Evolutionary conservation across 306 rosid genomes (phyloP).

Genomic region (Prunus kanzakura): DNA sequence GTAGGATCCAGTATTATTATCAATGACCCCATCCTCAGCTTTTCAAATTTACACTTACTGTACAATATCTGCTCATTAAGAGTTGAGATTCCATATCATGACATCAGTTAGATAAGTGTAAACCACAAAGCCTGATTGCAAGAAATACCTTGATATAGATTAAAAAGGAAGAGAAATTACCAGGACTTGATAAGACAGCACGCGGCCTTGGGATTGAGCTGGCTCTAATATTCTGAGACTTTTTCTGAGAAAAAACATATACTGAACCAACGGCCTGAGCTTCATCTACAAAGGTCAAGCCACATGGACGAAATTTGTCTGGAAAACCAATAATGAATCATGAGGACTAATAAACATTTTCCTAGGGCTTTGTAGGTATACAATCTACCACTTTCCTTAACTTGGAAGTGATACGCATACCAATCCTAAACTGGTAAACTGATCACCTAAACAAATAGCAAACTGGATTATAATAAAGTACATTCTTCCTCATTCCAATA

Average conservation of each 20-base stretch:
- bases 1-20: background rate
- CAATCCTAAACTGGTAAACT: background rate
- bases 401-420: too few species aligned
- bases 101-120: background rate
- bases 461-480: background rate
- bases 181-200: conserved; percentile 80
- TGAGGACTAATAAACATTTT: too few species aligned
- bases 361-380: too few species aligned
- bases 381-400: too few species aligned
- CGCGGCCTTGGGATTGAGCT: conserved; percentile 69
- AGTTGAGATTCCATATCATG: background rate
- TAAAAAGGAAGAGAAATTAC: conserved; percentile 30
- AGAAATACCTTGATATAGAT: background rate
- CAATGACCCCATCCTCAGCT: background rate
- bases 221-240: conserved; percentile 39
- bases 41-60: background rate
- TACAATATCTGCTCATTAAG: background rate
- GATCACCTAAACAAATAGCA: background rate
- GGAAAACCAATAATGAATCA: too few species aligned
- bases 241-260: background rate
- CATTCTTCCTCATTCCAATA: background rate
- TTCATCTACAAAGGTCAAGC: background rate
- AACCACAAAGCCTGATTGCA: background rate
- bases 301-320: background rate
- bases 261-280: background rate